phyloP scores from a whole-genome alignment of 805 yeast species.

The Starmera quercuum region DNA sequence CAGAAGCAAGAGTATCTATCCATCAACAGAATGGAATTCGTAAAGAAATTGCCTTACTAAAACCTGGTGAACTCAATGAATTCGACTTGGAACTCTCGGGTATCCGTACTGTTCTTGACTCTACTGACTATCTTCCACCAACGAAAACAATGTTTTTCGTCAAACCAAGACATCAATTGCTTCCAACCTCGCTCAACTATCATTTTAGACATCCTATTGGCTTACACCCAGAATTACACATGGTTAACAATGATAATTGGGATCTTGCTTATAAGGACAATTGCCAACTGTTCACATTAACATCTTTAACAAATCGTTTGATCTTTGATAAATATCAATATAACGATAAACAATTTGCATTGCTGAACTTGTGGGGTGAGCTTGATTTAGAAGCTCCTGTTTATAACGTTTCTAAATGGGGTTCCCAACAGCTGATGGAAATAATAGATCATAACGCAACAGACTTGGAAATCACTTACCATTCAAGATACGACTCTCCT shows the following conservation, averaged over 20 bases:
- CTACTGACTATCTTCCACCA: conserved; percentile 11
- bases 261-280: conserved; percentile 5
- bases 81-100: conserved; percentile 10
- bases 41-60: conserved; percentile 18
- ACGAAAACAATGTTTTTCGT: conserved; percentile 15
- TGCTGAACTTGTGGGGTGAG: conserved; percentile 42
- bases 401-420: conserved; percentile 37
- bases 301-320: conserved; percentile 35
- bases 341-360: conserved; percentile 21
- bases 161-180: conserved; percentile 15
- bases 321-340: conserved; percentile 53
- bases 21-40: conserved; percentile 4
- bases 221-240: conserved; percentile 27
- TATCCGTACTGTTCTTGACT: conserved; percentile 10
- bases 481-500: conserved; percentile 42
- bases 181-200: conserved; percentile 2
- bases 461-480: conserved; percentile 34
- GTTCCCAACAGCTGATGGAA: conserved; percentile 37
- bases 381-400: conserved; percentile 51
- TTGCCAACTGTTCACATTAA: conserved; percentile 37
- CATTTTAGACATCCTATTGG: conserved; percentile 24
- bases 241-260: conserved; percentile 4
- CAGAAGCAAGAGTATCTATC: conserved; percentile 9
- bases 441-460: conserved; percentile 15
- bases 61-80: conserved; percentile 4